Evolutionary conservation across 805 yeast species (phyloP), one percentile per base, ranked within the genome.

Genomic region (Candida maltosa): DNA sequence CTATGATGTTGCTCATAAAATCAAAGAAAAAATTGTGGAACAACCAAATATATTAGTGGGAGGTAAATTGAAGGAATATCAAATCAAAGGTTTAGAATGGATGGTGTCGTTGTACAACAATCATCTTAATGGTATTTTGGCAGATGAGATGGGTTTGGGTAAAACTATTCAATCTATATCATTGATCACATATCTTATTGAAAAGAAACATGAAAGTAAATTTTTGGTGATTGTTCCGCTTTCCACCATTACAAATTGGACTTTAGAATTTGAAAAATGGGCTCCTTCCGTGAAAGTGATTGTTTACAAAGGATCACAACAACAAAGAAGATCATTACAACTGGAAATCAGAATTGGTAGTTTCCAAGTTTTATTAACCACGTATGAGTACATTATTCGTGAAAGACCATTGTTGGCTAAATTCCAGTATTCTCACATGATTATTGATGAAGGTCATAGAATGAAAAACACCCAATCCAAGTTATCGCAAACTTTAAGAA

Each of bases 371-470:
- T 56, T 85, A 40, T 69, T 85, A 51, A 85, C 95, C 2, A 85
- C 95, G 4, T 85, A 79, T 52, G 95, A 85, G 60, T 85, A 85
- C 51, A 78, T 85, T 44, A 83, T 85, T 44, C 74, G 83, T 50
- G 95, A 85, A 52, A 75, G 87, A 43, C 81, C 88, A 4, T 51
- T 85, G 15, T 63, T 85, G 48, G 61, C 80, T 19, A 82, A 80
- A 49, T 76, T 81, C 46, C 75, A 75, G 44, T 85, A 89, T 80
- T 83, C 83, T 27, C 91, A 86, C 56, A 85, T 85, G 91, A 83
- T 85, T 45, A 85, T 85, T 46, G 95, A 85, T 68, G 95, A 85
- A 69, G 95, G 95, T 58, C 95, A 85, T 59, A 71, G 94, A 62
- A 81, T 85, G 88, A 85, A 85, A 54, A 85, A 85, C 52, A 70